Base-by-base conservation (phyloP, 2,329 filamentous ascomycete genomes). In the Emmonsia crescens region DNA sequence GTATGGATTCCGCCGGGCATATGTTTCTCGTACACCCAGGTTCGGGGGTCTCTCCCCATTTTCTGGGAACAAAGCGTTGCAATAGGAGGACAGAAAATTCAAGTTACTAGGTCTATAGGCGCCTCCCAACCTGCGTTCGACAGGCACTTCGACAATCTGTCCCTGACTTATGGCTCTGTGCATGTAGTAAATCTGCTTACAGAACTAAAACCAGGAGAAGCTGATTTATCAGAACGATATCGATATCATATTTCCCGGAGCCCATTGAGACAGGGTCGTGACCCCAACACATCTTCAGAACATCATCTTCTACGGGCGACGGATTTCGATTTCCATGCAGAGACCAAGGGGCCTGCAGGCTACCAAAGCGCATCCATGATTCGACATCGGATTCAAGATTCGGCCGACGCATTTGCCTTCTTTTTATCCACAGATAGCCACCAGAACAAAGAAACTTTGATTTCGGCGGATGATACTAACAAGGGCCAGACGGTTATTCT, bases 41-140 rank as follows among this genome's bases (percentile, higher is more conserved):
- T 95, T 31, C 85, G 94, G 68, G 94, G 94, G 44, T 96, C 92
- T 6, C 90, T 99, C 8, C 94, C 94, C 0, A 82, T 97, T 2
- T 99, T 99, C 73, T 99, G 94, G 94, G 94, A 99, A 73, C 94
- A 97, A 74, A 84, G 88, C 33, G 85, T 91, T 12, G 92, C 92
- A 24, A 82, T 96, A 42, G 93, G 94, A 0, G 90, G 89, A 69
- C 94, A 97, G 72, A 97, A 97, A 72, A 96, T 99, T 52, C 87
- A 88, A 46, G 83, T 97, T 52, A 96, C 92, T 6, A 83, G 94
- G 63, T 96, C 92, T 14, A 82, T 85, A 0, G 92, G 96, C 70
- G 94, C 94, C 10, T 92, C 92, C 0, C 91, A 96, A 69, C 93
- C 91, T 40, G 91, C 94, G 1, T 97, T 99, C 71, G 87, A 97